Percentiles rank a stretch among this genome's conserved stretches.
Evolutionary conservation across 23 red algal species (phyloP).

Genomic region (Gracilaria domingensis): DNA sequence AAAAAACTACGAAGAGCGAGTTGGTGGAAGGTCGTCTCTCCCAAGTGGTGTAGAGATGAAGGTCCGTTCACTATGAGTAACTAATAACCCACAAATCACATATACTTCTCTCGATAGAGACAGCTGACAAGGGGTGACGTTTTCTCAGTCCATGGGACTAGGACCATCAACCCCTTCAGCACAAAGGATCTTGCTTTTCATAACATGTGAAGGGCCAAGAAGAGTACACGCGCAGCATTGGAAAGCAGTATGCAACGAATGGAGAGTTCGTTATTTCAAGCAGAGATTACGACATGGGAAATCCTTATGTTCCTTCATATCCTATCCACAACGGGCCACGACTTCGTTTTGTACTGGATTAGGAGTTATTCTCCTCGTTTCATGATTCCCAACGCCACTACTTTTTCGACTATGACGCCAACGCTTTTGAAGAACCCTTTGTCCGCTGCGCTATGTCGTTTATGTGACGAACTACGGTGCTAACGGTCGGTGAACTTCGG

Average conservation of each 20-base stretch:
- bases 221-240: not conserved
- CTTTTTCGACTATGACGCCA: not conserved
- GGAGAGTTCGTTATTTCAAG: not conserved
- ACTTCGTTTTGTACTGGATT: not conserved
- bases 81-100: not conserved
- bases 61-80: not conserved
- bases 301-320: not conserved
- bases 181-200: not conserved
- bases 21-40: not conserved
- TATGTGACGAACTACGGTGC: not conserved
- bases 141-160: not conserved
- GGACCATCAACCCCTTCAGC: not conserved
- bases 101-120: not conserved
- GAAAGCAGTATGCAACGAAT: not conserved
- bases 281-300: not conserved
- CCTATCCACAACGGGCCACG: not conserved
- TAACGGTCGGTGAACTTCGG: not conserved
- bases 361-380: not conserved
- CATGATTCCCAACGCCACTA: not conserved
- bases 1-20: not conserved
- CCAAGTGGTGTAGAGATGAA: not conserved
- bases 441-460: not conserved
- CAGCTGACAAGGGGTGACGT: not conserved
- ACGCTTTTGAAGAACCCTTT: not conserved
- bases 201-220: not conserved